phyloP scores from a whole-genome alignment of 148 eudicot species.

The Polygonum aviculare region DNA sequence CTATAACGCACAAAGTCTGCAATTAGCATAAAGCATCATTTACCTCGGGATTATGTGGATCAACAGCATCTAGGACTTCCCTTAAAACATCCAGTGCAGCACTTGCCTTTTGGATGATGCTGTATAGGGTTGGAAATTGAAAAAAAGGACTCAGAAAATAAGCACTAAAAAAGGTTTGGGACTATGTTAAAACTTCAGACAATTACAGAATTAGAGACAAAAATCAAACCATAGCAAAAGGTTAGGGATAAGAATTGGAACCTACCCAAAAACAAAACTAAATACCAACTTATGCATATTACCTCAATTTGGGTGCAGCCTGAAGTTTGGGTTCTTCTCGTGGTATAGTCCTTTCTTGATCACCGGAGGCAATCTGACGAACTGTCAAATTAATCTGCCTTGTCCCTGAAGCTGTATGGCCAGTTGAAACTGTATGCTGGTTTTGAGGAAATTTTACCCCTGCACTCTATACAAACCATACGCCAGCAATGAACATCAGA shows the following conservation, averaged over 20 bases:
- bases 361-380: conserved; percentile 19
- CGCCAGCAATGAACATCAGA: conserved; percentile 7
- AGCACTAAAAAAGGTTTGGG: not conserved
- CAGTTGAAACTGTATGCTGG: conserved; percentile 30
- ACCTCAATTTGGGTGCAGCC: conserved; percentile 78
- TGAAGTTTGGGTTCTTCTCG: conserved; percentile 39
- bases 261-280: not conserved
- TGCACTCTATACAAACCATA: conserved; percentile 57
- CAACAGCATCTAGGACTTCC: conserved; percentile 86
- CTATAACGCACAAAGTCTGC: not conserved
- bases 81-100: conserved; percentile 78
- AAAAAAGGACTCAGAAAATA: not conserved
- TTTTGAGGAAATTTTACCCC: conserved; percentile 83
- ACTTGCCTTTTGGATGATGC: conserved; percentile 82
- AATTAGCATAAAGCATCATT: not conserved
- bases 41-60: conserved; percentile 75
- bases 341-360: conserved; percentile 15
- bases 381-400: conserved; percentile 32
- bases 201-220: not conserved
- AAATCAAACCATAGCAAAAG: not conserved
- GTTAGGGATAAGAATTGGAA: not conserved
- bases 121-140: conserved; percentile 21
- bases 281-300: conserved; percentile 7
- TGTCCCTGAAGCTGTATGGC: conserved; percentile 28
- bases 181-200: not conserved